Evolutionary conservation across 2,329 filamentous ascomycete species (phyloP).

Genomic region (Leptographium wingfieldii): DNA sequence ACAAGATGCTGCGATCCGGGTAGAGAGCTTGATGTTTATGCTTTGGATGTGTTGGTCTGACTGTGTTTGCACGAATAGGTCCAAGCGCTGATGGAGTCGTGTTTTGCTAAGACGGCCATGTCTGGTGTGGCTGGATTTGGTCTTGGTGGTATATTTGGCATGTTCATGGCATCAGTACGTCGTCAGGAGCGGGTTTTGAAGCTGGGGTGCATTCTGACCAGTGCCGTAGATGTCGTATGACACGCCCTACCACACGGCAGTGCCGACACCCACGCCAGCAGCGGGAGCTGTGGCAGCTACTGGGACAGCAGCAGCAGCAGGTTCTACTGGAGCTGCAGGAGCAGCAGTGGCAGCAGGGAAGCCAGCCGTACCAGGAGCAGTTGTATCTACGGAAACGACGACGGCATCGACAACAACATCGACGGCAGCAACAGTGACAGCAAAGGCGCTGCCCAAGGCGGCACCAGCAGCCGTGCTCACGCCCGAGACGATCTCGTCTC

Average conservation of each 20-base stretch:
- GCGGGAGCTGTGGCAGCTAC: not conserved
- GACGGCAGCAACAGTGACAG: slow-evolving; percentile 14
- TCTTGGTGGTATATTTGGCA: slow-evolving; percentile 83
- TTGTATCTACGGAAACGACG: not conserved
- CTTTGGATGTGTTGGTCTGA: not conserved
- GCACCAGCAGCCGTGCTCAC: slow-evolving; percentile 14
- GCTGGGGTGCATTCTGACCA: not conserved
- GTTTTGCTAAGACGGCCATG: slow-evolving; percentile 75
- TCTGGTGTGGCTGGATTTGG: slow-evolving; percentile 90
- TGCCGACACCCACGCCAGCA: slow-evolving; percentile 8
- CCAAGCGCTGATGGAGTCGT: slow-evolving; percentile 80
- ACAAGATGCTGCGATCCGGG: not conserved
- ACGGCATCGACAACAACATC: slow-evolving; percentile 2
- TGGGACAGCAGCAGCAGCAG: not conserved
- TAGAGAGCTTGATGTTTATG: not conserved
- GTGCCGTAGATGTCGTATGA: slow-evolving; percentile 84
- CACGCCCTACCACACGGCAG: slow-evolving; percentile 56
- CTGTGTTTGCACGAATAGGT: slow-evolving; percentile 39
- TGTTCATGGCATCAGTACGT: slow-evolving; percentile 90
- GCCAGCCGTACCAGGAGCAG: not conserved
- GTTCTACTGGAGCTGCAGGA: not conserved
- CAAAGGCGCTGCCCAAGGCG: not conserved
- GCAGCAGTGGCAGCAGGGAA: not conserved
- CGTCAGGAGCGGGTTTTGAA: not conserved
- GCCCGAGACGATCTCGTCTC: slow-evolving; percentile 32